Evolutionary conservation across 176 grass and related monocot genomes (phyloP).

Genomic region (Avena insularis): DNA sequence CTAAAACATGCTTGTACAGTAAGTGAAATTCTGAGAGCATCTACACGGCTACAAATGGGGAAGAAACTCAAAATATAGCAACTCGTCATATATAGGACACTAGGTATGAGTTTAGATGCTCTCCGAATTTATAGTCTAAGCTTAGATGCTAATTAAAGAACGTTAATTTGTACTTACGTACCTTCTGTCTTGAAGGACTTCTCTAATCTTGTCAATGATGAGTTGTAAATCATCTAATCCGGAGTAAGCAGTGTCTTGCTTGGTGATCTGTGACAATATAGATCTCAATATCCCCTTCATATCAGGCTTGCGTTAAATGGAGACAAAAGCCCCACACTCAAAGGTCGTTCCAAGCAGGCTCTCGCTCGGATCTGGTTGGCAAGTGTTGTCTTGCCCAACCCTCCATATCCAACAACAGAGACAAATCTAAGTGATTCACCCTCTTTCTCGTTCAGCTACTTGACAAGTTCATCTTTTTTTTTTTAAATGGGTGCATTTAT

Average conservation of each 20-base stretch:
- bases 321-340: constrained; percentile 2
- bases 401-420: background rate
- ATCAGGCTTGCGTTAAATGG: constrained; percentile 15
- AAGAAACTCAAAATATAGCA: background rate
- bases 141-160: no score
- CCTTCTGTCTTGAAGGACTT: constrained; percentile 6
- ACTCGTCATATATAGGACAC: background rate
- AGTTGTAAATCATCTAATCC: constrained; percentile 12
- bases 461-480: no score
- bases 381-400: background rate
- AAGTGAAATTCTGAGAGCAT: background rate
- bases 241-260: background rate
- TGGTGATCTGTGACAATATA: constrained; percentile 8
- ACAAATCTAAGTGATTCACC: background rate
- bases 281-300: constrained; percentile 22
- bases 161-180: background rate
- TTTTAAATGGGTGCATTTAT: no score
- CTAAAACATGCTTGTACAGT: background rate
- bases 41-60: background rate
- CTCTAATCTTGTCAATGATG: constrained; percentile 14
- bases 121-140: no score
- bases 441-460: background rate
- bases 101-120: background rate
- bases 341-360: background rate
- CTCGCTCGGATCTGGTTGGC: background rate